A percentile compares a stretch with the other conserved stretches of the same genome.
Evolutionary conservation across 1,284 basidiomycete species (phyloP).

Genomic region (Moesziomyces aphidis): DNA sequence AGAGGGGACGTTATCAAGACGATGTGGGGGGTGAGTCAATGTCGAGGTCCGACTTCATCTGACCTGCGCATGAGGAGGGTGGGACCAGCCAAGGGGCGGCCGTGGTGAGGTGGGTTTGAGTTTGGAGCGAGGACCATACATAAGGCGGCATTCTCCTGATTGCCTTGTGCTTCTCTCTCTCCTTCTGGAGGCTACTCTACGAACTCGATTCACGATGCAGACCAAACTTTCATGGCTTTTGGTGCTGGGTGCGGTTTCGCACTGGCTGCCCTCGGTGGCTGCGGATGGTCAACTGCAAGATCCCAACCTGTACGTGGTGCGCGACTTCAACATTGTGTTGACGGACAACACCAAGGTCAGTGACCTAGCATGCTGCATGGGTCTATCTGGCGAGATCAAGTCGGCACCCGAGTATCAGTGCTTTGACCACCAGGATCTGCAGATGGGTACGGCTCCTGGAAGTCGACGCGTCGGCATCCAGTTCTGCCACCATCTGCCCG

Average conservation of each 20-base stretch:
- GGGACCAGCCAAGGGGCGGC: too few relatives aligned
- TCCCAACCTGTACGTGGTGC: conserved; percentile 18
- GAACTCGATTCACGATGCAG: conserved; percentile 10
- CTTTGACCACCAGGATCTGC: conserved; percentile 11
- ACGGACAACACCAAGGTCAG: conserved; percentile 38
- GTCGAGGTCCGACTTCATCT: too few relatives aligned
- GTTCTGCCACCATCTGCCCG: conserved; percentile 19
- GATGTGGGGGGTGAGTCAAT: too few relatives aligned
- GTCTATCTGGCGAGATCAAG: neutral
- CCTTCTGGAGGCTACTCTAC: neutral
- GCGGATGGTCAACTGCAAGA: conserved; percentile 19
- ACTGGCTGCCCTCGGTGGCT: conserved; percentile 1
- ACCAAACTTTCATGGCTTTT: conserved; percentile 9
- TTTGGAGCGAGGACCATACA: neutral
- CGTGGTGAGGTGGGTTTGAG: neutral
- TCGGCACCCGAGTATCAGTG: conserved; percentile 5
- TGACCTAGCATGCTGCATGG: conserved; percentile 38
- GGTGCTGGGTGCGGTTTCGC: conserved; percentile 20
- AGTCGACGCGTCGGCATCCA: conserved; percentile 26
- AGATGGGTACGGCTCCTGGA: conserved; percentile 6
- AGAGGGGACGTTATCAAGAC: too few relatives aligned
- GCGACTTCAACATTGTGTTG: conserved; percentile 31
- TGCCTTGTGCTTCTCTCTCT: neutral
- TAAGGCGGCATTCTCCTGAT: neutral
- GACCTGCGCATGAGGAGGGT: neutral